Conservation (phyloP, 2,329 filamentous ascomycete genomes). For the Penicillium sp. region DNA sequence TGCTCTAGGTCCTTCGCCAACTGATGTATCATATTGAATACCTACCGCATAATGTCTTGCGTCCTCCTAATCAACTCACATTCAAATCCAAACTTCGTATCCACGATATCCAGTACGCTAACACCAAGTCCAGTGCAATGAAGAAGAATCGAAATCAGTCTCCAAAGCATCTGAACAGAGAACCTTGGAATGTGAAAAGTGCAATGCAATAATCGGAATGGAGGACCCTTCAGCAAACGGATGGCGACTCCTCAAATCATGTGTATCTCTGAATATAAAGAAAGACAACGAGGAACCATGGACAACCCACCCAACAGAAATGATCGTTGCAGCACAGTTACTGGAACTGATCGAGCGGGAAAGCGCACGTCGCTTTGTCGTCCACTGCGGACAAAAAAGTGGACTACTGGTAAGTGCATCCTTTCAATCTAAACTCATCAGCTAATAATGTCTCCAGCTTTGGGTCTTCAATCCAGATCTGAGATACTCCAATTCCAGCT, state of each 20-base stretch:
- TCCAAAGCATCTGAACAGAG: constrained; percentile 29
- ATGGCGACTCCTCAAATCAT: constrained; percentile 50
- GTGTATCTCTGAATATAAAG: constrained; percentile 29
- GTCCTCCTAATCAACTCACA: neutral
- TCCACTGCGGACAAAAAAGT: constrained; percentile 37
- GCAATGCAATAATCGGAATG: constrained; percentile 31
- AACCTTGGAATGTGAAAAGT: constrained; percentile 30
- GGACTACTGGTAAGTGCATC: constrained; percentile 37
- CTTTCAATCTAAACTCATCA: neutral
- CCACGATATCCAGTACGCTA: constrained; percentile 13
- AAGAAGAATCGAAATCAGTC: constrained; percentile 31
- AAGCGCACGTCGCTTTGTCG: constrained; percentile 53
- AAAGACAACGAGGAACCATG: constrained; percentile 20
- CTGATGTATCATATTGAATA: neutral
- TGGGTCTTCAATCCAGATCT: constrained; percentile 61
- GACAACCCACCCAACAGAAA: constrained; percentile 34
- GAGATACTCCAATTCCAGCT: constrained; percentile 50
- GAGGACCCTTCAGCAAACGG: constrained; percentile 44
- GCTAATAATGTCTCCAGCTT: constrained; percentile 32
- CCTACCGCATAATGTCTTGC: too few species aligned
- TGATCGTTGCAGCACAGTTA: constrained; percentile 51
- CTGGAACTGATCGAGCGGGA: constrained; percentile 54
- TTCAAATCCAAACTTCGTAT: neutral
- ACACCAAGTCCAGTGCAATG: constrained; percentile 13
- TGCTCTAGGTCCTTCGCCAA: neutral